Evolutionary conservation across 1,284 basidiomycete genomes (phyloP).

Genomic region (Heliocybe sulcata): DNA sequence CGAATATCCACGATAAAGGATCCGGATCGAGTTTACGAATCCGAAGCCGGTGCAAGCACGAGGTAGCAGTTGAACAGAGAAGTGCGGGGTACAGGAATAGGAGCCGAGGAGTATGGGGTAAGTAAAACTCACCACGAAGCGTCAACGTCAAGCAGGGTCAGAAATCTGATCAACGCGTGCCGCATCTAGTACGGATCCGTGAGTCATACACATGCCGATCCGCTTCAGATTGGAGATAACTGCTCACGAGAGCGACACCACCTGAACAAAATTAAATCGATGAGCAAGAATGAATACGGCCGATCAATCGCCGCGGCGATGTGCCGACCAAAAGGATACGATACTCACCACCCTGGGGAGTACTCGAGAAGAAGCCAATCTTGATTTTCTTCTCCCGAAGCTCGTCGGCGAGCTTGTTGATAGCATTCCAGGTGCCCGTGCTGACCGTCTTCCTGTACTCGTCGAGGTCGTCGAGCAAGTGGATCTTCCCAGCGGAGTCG

Average conservation of each 20-base stretch:
- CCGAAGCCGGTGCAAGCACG: background rate
- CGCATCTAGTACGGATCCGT: slow-evolving; percentile 57
- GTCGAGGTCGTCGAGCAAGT: slow-evolving; percentile 70
- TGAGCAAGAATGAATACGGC: slow-evolving; percentile 11
- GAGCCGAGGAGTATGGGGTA: slow-evolving; percentile 1
- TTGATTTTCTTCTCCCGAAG: slow-evolving; percentile 77
- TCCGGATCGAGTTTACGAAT: background rate
- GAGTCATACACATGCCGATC: slow-evolving; percentile 8
- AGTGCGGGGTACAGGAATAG: slow-evolving; percentile 7
- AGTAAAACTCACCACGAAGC: slow-evolving; percentile 62
- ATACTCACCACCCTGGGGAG: slow-evolving; percentile 74
- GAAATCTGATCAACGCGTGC: slow-evolving; percentile 81
- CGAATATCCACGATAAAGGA: background rate
- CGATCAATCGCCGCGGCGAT: slow-evolving; percentile 18
- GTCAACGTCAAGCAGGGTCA: slow-evolving; percentile 72
- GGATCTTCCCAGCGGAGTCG: slow-evolving; percentile 73
- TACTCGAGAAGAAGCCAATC: slow-evolving; percentile 86
- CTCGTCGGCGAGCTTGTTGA: slow-evolving; percentile 74
- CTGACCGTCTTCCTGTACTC: slow-evolving; percentile 64
- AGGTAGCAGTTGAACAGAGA: slow-evolving; percentile 1
- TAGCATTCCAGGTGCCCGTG: slow-evolving; percentile 67
- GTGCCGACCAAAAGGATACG: slow-evolving; percentile 8
- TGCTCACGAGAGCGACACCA: slow-evolving; percentile 77
- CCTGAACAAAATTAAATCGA: slow-evolving; percentile 31
- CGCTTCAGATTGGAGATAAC: slow-evolving; percentile 2